phyloP scores from a whole-genome alignment of 73 alveolate genomes.

The Uronychia setigera region DNA sequence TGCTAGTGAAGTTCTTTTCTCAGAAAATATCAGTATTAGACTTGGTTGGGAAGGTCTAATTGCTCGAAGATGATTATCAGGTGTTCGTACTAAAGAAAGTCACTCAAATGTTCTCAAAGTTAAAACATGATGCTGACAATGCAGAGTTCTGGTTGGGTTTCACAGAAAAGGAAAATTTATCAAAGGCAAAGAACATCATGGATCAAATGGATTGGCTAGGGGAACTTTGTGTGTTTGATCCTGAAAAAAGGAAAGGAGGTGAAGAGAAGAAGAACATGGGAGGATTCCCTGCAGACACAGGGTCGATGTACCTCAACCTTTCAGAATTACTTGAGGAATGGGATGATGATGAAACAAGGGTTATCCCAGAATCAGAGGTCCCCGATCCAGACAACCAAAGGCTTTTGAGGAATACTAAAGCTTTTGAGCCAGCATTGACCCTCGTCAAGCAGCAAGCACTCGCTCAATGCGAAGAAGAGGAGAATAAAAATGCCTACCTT shows the following conservation, averaged over 20 bases:
- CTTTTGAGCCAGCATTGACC: constrained; percentile 30
- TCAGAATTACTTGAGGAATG: constrained; percentile 19
- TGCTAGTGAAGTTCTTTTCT: constrained; percentile 34
- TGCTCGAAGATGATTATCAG: constrained; percentile 33
- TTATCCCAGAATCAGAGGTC: constrained; percentile 9
- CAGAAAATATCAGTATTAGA: constrained; percentile 34
- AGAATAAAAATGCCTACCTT: constrained; percentile 21
- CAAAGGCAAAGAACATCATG: constrained; percentile 21
- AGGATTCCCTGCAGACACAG: neutral
- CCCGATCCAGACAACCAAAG: constrained; percentile 27
- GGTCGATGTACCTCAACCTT: constrained; percentile 11
- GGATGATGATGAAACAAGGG: neutral
- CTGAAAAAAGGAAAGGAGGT: constrained; percentile 12
- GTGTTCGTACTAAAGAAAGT: constrained; percentile 30
- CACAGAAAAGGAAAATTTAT: constrained; percentile 13
- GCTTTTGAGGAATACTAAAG: constrained; percentile 34
- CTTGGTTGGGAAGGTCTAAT: constrained; percentile 25
- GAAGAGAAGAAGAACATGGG: constrained; percentile 19
- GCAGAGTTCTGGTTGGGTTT: constrained; percentile 58
- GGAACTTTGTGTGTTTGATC: constrained; percentile 24
- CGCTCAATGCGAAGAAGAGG: constrained; percentile 13
- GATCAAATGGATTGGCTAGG: constrained; percentile 35
- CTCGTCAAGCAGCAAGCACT: constrained; percentile 26
- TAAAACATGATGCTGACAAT: constrained; percentile 51
- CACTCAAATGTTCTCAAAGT: neutral